Evolutionary conservation across 2,329 filamentous ascomycete species (phyloP).

Genomic region (Colletotrichum caudatum): DNA sequence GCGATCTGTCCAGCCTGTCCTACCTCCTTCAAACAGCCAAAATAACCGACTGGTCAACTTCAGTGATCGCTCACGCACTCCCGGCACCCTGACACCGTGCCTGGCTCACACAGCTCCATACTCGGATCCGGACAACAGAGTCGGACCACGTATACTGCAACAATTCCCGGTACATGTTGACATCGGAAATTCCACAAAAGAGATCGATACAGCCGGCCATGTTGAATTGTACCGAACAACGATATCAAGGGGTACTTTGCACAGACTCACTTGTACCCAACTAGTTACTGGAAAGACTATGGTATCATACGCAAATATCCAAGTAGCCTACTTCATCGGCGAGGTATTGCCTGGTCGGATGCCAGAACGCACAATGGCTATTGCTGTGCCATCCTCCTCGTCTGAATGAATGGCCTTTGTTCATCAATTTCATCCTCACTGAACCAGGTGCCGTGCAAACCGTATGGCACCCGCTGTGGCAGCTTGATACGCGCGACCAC

Average conservation of each 20-base stretch:
- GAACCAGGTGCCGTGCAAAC: slow-evolving; percentile 75
- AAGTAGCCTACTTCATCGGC: not conserved
- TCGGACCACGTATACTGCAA: not conserved
- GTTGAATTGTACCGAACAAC: not conserved
- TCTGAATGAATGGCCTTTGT: slow-evolving; percentile 54
- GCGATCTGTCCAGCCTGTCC: too few species aligned
- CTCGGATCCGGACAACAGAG: not conserved
- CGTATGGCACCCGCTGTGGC: slow-evolving; percentile 77
- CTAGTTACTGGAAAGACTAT: not conserved
- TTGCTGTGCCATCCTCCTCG: not conserved
- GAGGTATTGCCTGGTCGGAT: not conserved
- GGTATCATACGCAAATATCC: slow-evolving; percentile 20
- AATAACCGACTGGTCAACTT: not conserved
- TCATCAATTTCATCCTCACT: slow-evolving; percentile 61
- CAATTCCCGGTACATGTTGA: not conserved
- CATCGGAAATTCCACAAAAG: not conserved
- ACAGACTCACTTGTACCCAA: not conserved
- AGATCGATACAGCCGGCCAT: not conserved
- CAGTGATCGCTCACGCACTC: not conserved
- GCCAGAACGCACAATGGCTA: not conserved
- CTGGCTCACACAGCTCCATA: not conserved
- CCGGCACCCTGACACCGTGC: not conserved
- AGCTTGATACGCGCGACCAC: slow-evolving; percentile 69
- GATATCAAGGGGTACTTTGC: not conserved
- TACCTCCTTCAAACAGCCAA: too few species aligned